Evolutionary conservation across 129 eudicot genomes (phyloP).

Genomic region (Solidago caesia): DNA sequence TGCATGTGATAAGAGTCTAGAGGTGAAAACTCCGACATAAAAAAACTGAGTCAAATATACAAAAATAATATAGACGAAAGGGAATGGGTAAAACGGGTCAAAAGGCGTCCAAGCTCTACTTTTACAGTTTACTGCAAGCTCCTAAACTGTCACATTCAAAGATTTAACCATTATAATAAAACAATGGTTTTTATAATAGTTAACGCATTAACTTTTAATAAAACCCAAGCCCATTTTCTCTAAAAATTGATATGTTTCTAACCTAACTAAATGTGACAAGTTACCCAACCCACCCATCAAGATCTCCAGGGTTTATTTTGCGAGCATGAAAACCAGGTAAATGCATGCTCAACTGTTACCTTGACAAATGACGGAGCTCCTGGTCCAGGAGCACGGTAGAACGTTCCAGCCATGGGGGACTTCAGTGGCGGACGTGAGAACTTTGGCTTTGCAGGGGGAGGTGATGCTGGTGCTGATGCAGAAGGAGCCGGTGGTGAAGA

Average conservation of each 20-base stretch:
- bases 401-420: conserved; percentile 90
- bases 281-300: not conserved
- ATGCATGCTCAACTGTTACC: conserved; percentile 34
- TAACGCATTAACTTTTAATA: not conserved
- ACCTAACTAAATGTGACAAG: not conserved
- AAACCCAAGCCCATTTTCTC: not conserved
- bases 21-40: too few relatives aligned
- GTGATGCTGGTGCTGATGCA: conserved; percentile 42
- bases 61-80: not conserved
- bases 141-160: not conserved
- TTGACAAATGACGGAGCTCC: conserved; percentile 81
- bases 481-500: conserved; percentile 43
- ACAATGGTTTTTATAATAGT: not conserved
- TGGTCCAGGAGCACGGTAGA: conserved; percentile 76
- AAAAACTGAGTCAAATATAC: too few relatives aligned
- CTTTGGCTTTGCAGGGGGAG: conserved; percentile 42
- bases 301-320: not conserved
- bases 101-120: not conserved
- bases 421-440: conserved; percentile 72
- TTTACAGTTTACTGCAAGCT: not conserved
- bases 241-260: not conserved
- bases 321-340: not conserved
- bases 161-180: not conserved
- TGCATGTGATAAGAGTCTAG: not conserved
- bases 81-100: not conserved